Conservation (phyloP, 768 basidiomycete genomes). For the Trametes cubensis region DNA sequence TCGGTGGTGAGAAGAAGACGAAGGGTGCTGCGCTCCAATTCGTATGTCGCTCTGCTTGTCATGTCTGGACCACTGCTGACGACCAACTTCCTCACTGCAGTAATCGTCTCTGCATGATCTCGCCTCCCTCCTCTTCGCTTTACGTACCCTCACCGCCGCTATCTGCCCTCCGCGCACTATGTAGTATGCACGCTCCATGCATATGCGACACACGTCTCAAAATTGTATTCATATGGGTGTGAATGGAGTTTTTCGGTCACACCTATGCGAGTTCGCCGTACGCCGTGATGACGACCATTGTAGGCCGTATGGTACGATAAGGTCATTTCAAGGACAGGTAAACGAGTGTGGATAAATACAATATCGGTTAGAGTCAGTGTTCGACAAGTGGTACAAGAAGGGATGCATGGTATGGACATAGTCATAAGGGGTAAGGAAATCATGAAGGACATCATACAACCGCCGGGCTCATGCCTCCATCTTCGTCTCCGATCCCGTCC, state of each 20-base stretch:
- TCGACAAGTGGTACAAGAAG: neutral
- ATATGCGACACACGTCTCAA: slow-evolving; percentile 28
- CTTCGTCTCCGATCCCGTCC: neutral
- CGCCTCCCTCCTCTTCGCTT: slow-evolving; percentile 21
- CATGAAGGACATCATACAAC: neutral
- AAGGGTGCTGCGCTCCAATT: slow-evolving; percentile 95
- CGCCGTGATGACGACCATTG: neutral
- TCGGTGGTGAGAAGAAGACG: slow-evolving; percentile 99
- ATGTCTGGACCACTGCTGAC: neutral
- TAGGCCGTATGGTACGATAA: neutral
- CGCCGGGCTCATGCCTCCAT: neutral
- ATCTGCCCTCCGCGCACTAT: slow-evolving; percentile 30
- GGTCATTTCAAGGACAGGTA: neutral
- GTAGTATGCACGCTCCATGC: slow-evolving; percentile 34
- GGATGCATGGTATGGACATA: too few species aligned
- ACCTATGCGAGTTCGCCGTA: slow-evolving; percentile 1
- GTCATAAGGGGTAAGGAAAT: too few species aligned
- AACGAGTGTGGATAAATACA: neutral
- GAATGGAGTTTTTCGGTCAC: slow-evolving; percentile 15
- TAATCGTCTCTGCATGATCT: slow-evolving; percentile 28
- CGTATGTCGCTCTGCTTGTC: slow-evolving; percentile 58
- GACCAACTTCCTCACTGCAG: slow-evolving; percentile 7
- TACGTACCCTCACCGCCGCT: slow-evolving; percentile 25
- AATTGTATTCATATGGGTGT: slow-evolving; percentile 28
- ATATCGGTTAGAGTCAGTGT: neutral